Evolutionary conservation across 83 land plant species (phyloP), one percentile per base, ranked within the genome.

Genomic region (Diphasiastrum complanatum): DNA sequence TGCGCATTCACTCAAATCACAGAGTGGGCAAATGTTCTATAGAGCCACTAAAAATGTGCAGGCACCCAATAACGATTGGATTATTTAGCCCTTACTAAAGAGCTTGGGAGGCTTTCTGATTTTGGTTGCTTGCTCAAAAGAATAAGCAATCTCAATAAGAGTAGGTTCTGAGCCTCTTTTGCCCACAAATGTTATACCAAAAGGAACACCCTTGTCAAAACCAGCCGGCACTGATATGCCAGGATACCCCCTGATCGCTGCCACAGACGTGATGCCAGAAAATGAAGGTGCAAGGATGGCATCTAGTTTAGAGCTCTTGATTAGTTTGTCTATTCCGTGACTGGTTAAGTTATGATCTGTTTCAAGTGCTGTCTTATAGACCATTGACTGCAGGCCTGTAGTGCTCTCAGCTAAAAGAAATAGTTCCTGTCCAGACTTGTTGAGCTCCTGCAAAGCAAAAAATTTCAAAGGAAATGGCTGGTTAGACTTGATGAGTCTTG

Each of bases 171-270:
- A 66, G 12, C 83, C 80, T 45, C 51, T 69, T 20, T 56, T 20
- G 20, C 86, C 86, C 24, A 82, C 75, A 66, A 82, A 82, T 20
- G 60, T 60, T 18, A 82, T 73, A 8, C 85, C 85, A 59, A 75
- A 66, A 5, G 85, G 85, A 24, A 58, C 56, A 28, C 82, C 83
- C 20, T 28, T 24, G 14, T 48, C 67, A 50, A 75, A 82, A 14
- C 77, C 86, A 23, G 78, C 83, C 34, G 83, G 86, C 3, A 79
- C 79, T 54, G 33, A 74, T 5, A 83, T 76, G 8, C 72, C 83
- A 2, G 85, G 85, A 49, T 73, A 83, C 19, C 83, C 78, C 6
- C 74, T 80, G 34, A 79, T 76, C n/a, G 78, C 86, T 33, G 71
- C 66, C 28, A 79, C 40, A 0, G 48, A 0, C 14, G 45, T 1